phyloP scores from a whole-genome alignment of 495 filamentous ascomycete species.

The Aspergillus affinis region DNA sequence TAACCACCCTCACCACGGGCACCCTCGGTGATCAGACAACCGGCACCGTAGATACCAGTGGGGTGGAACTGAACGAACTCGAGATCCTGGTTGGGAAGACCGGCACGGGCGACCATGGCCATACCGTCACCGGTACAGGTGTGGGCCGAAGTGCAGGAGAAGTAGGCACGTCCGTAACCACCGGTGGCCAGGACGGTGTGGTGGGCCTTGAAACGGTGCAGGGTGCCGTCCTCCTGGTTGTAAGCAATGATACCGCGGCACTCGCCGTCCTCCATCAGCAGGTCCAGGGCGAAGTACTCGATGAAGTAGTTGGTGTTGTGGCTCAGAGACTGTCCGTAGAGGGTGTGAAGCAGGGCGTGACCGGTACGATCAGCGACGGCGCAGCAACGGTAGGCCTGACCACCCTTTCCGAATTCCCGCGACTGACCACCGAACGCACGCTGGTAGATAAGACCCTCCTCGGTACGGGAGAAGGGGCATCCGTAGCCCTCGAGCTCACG shows the following conservation, averaged over 20 bases:
- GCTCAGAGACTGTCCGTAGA: constrained; percentile 94
- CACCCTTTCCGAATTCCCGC: constrained; percentile 90
- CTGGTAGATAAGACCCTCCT: constrained; percentile 97
- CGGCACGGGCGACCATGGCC: constrained; percentile 97
- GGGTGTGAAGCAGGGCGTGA: constrained; percentile 93
- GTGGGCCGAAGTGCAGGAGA: constrained; percentile 95
- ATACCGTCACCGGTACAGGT: constrained; percentile 98
- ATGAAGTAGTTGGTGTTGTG: constrained; percentile 99
- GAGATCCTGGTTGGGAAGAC: constrained; percentile 97
- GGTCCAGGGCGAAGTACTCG: constrained; percentile 94
- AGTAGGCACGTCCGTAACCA: constrained; percentile 95
- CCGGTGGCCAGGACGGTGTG: constrained; percentile 96
- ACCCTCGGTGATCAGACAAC: constrained; percentile 97
- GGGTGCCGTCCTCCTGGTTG: constrained; percentile 96
- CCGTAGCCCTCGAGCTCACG: constrained; percentile 97
- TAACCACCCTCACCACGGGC: constrained; percentile 98
- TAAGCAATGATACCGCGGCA: constrained; percentile 95
- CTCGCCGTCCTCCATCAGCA: constrained; percentile 94
- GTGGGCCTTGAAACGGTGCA: constrained; percentile 92
- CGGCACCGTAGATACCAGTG: constrained; percentile 98
- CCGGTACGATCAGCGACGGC: constrained; percentile 94
- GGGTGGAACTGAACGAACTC: constrained; percentile 99
- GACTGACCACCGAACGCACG: constrained; percentile 97
- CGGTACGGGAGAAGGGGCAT: constrained; percentile 95
- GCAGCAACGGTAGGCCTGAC: constrained; percentile 94